Conservation (phyloP, 208 protist genomes). For the Blechomonas ayalai region DNA sequence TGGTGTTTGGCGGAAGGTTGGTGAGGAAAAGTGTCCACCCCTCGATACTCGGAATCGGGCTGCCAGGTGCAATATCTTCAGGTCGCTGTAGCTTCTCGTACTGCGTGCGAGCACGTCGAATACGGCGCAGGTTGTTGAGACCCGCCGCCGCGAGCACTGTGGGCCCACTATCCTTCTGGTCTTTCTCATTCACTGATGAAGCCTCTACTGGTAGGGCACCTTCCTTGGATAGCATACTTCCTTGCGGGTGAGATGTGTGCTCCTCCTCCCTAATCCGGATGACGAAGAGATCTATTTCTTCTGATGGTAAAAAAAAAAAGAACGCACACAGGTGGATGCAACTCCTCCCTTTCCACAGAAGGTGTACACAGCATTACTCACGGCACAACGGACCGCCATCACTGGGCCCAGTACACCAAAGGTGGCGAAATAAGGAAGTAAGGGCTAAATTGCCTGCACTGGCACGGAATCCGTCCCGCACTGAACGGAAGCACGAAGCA, state of each 20-base stretch:
- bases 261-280: too few species aligned
- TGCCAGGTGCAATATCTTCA: constrained; percentile 35
- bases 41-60: constrained; percentile 75
- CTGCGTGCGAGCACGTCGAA: constrained; percentile 50
- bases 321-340: neutral
- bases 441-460: too few species aligned
- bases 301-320: neutral
- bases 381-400: too few species aligned
- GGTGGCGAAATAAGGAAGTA: too few species aligned
- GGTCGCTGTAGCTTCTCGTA: constrained; percentile 77
- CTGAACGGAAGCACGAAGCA: too few species aligned
- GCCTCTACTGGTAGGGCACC: too few species aligned
- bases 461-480: too few species aligned
- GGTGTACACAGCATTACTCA: neutral
- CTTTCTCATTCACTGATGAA: constrained; percentile 3
- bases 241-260: too few species aligned
- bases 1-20: constrained; percentile 53
- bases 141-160: constrained; percentile 2
- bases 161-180: neutral
- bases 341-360: neutral
- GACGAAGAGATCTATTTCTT: too few species aligned
- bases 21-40: constrained; percentile 75
- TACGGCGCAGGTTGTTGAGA: constrained; percentile 43
- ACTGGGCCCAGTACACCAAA: too few species aligned
- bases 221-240: too few species aligned